Percentiles rank a stretch among this genome's conserved stretches.
phyloP scores from a whole-genome alignment of 768 basidiomycete species.

The Lactifluus rugatus region DNA sequence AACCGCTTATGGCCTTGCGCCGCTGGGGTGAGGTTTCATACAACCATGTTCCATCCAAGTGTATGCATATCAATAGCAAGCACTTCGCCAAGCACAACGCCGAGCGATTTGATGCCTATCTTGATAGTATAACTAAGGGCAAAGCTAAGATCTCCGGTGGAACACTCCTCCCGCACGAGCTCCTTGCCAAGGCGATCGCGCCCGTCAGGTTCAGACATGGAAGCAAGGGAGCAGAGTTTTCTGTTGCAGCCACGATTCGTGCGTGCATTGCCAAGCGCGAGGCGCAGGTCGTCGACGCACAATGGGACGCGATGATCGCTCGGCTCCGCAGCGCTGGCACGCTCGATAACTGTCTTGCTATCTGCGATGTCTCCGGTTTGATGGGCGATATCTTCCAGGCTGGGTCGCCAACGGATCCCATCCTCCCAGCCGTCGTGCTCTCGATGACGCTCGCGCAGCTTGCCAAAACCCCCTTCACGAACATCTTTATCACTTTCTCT shows the following conservation, averaged over 20 bases:
- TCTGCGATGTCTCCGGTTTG: constrained; percentile 69
- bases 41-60: constrained; percentile 47
- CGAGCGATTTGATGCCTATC: constrained; percentile 47
- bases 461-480: constrained; percentile 53
- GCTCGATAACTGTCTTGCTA: constrained; percentile 52
- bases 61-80: constrained; percentile 49
- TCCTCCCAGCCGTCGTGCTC: constrained; percentile 53
- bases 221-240: not conserved
- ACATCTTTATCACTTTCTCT: constrained; percentile 64
- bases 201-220: not conserved
- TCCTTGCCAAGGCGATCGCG: constrained; percentile 34
- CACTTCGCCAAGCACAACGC: constrained; percentile 51
- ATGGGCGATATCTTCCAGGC: constrained; percentile 38
- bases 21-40: constrained; percentile 52
- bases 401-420: constrained; percentile 29
- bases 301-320: constrained; percentile 55
- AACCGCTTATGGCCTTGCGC: constrained; percentile 52
- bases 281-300: constrained; percentile 44
- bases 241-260: constrained; percentile 24
- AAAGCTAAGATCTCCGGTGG: constrained; percentile 53
- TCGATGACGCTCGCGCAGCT: constrained; percentile 56
- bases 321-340: constrained; percentile 42
- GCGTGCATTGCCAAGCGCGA: constrained; percentile 28
- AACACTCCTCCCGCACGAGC: constrained; percentile 54
- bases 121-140: constrained; percentile 46